Conservation (phyloP, 1,139 yeast species). For the Suhomyces coccinellae region DNA sequence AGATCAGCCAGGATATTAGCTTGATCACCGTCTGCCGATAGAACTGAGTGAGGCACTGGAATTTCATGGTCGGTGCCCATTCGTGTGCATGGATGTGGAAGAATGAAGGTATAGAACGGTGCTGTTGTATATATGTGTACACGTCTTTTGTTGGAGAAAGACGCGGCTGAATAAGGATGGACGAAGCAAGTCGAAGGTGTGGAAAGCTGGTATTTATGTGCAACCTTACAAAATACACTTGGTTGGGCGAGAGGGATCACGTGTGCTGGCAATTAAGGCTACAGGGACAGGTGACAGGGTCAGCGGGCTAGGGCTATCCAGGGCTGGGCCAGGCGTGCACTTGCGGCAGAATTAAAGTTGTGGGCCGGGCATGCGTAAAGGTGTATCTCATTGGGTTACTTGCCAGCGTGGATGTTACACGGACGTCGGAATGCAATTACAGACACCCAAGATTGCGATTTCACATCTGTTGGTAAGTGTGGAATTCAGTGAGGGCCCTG, state of each 20-base stretch:
- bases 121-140: no score
- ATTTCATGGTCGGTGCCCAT: conserved; percentile 4
- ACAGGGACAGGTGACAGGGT: not conserved
- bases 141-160: no score
- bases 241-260: not conserved
- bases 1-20: conserved; percentile 16
- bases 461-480: no score
- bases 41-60: conserved; percentile 1
- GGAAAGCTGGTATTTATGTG: conserved; percentile 1
- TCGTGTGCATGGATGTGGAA: not conserved
- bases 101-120: no score
- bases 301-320: not conserved
- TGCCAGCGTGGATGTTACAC: no score
- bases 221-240: not conserved
- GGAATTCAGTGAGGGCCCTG: no score
- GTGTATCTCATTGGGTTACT: no score
- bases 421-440: no score
- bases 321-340: not conserved
- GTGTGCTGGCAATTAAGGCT: no score
- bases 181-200: not conserved
- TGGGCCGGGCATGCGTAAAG: no score
- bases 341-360: no score
- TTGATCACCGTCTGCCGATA: conserved; percentile 15
- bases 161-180: not conserved
- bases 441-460: no score